phyloP scores from a whole-genome alignment of 495 filamentous ascomycete genomes.

The Sordaria brevicollis region DNA sequence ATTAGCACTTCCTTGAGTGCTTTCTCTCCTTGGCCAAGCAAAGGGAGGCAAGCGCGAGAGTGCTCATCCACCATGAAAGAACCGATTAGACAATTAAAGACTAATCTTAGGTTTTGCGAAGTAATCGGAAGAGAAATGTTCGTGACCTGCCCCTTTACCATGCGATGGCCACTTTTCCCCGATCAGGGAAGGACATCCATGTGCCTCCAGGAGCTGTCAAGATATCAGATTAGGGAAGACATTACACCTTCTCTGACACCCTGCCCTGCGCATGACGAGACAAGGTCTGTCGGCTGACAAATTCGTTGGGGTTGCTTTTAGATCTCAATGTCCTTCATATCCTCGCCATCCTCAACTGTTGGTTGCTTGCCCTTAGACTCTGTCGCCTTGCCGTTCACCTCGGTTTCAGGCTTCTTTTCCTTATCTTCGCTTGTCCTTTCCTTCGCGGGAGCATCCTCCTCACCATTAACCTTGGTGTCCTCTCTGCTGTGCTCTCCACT shows the following conservation, averaged over 20 bases:
- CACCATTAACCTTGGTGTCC: constrained; percentile 19
- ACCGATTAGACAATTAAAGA: neutral
- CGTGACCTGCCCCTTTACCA: neutral
- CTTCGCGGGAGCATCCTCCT: constrained; percentile 12
- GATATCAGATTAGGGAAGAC: neutral
- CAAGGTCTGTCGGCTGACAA: neutral
- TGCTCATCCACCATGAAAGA: neutral
- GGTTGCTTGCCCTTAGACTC: constrained; percentile 24
- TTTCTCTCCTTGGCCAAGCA: neutral
- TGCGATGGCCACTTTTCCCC: neutral
- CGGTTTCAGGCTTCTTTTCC: constrained; percentile 8
- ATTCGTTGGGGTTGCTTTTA: constrained; percentile 11
- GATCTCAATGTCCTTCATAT: constrained; percentile 52
- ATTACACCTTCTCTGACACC: neutral
- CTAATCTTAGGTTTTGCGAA: neutral
- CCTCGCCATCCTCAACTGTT: constrained; percentile 27
- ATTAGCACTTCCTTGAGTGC: neutral
- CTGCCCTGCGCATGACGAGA: neutral
- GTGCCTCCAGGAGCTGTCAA: neutral
- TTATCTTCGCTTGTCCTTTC: constrained; percentile 10
- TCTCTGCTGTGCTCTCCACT: constrained; percentile 37
- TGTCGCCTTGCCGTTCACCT: constrained; percentile 10
- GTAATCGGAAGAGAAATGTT: neutral
- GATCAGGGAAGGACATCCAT: neutral
- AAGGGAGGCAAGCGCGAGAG: neutral